These are phyloP conservation scores for Monilinia vaccinii-corymbosi DNA, from an alignment of 2,329 filamentous ascomycete species.

Conservation along the genomic window DNA sequence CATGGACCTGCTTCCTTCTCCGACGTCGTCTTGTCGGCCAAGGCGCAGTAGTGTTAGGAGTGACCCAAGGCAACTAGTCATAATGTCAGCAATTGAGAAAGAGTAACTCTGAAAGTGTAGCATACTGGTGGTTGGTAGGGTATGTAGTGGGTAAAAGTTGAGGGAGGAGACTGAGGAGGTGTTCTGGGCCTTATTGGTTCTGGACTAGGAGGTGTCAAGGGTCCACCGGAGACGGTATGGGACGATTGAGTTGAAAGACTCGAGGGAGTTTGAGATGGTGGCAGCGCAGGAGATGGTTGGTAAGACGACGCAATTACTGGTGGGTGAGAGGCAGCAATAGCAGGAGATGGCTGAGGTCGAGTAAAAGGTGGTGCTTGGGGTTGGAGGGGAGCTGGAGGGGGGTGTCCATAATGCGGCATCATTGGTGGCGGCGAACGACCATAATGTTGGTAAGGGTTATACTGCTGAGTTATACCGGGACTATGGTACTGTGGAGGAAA, in stretches of 20 bases:
- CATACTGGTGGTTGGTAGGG: slow-evolving; percentile 45
- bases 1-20: slow-evolving; percentile 35
- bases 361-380: slow-evolving; percentile 32
- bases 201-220: slow-evolving; percentile 41
- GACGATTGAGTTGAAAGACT: slow-evolving; percentile 27
- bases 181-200: slow-evolving; percentile 27
- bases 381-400: slow-evolving; percentile 30
- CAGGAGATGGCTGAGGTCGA: slow-evolving; percentile 43
- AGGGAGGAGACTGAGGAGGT: slow-evolving; percentile 23
- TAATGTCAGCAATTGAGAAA: slow-evolving; percentile 22
- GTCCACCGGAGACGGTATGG: slow-evolving; percentile 19
- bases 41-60: slow-evolving; percentile 39
- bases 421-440: slow-evolving; percentile 38
- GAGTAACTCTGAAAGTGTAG: neutral
- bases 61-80: slow-evolving; percentile 46
- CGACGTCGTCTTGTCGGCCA: slow-evolving; percentile 40
- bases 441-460: slow-evolving; percentile 37
- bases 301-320: slow-evolving; percentile 33
- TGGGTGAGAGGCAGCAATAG: slow-evolving; percentile 47
- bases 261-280: slow-evolving; percentile 32
- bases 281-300: slow-evolving; percentile 39
- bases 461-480: slow-evolving; percentile 38
- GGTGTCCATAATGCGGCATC: slow-evolving; percentile 45
- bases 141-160: slow-evolving; percentile 14
- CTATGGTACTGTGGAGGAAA: slow-evolving; percentile 51